Evolutionary conservation across 2,329 filamentous ascomycete species (phyloP).

Genomic region (Acrodontium crateriforme): DNA sequence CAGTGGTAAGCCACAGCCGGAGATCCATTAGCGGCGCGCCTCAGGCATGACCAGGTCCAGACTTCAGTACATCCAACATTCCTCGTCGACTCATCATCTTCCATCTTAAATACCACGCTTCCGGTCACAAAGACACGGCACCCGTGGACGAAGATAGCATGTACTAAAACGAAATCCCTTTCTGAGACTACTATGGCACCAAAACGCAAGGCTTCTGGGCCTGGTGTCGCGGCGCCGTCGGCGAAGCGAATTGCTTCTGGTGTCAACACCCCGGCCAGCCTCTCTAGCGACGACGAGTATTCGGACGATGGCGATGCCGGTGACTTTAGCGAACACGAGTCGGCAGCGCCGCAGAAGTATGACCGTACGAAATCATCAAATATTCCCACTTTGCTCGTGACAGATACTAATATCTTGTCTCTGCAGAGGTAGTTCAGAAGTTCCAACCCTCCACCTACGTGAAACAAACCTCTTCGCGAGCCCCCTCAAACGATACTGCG

Average conservation of each 20-base stretch:
- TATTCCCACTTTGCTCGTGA: conserved; percentile 6
- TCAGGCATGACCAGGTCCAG: too few relatives aligned
- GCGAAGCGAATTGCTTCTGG: conserved; percentile 28
- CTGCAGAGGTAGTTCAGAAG: conserved; percentile 33
- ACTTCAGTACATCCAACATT: too few relatives aligned
- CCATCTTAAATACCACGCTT: too few relatives aligned
- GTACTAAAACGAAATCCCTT: too few relatives aligned
- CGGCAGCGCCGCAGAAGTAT: conserved; percentile 13
- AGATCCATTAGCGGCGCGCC: too few relatives aligned
- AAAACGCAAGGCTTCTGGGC: conserved; percentile 27
- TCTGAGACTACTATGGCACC: too few relatives aligned
- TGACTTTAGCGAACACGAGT: conserved; percentile 10
- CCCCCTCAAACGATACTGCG: conserved; percentile 35
- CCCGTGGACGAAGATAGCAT: too few relatives aligned
- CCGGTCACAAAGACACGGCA: too few relatives aligned
- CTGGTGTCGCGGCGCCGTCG: conserved; percentile 16
- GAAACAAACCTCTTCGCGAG: conserved; percentile 24
- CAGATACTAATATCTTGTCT: conserved; percentile 10
- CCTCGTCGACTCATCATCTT: too few relatives aligned
- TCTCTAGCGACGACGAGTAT: conserved; percentile 45
- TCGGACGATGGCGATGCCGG: conserved; percentile 28
- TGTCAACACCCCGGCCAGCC: conserved; percentile 29
- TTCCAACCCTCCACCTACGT: conserved; percentile 40
- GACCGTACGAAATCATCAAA: conserved; percentile 26
- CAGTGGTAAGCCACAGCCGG: too few relatives aligned